phyloP scores from a whole-genome alignment of 2,329 filamentous ascomycete genomes.

The Colletotrichum caudatum region DNA sequence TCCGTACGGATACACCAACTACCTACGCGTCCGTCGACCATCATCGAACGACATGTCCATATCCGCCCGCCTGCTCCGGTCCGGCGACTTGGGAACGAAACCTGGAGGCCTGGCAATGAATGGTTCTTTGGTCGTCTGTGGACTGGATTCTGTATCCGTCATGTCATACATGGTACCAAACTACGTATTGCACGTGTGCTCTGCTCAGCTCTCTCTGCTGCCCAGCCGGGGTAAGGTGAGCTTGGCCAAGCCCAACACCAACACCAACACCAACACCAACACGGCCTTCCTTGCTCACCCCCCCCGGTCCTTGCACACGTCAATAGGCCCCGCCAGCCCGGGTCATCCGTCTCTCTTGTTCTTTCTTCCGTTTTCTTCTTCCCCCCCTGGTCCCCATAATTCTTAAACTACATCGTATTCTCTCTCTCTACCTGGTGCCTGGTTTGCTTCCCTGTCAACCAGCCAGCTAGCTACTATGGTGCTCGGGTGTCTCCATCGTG shows the following conservation, averaged over 20 bases:
- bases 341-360: not conserved
- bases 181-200: too few species aligned
- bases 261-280: conserved; percentile 8
- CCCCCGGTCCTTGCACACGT: conserved; percentile 16
- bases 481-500: not conserved
- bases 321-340: not conserved
- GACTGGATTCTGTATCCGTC: not conserved
- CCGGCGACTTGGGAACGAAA: not conserved
- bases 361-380: not conserved
- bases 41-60: not conserved
- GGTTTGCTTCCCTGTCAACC: too few species aligned
- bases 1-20: too few species aligned
- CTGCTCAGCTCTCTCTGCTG: too few species aligned
- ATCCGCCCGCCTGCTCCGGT: not conserved
- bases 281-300: conserved; percentile 8
- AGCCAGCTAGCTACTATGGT: not conserved
- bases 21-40: not conserved
- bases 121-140: not conserved
- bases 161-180: too few species aligned
- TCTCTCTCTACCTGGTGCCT: not conserved
- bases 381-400: not conserved
- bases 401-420: not conserved
- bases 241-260: conserved; percentile 8
- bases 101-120: not conserved
- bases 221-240: not conserved